Evolutionary conservation across 495 filamentous ascomycete species (phyloP).

Genomic region (Physcia stellaris): DNA sequence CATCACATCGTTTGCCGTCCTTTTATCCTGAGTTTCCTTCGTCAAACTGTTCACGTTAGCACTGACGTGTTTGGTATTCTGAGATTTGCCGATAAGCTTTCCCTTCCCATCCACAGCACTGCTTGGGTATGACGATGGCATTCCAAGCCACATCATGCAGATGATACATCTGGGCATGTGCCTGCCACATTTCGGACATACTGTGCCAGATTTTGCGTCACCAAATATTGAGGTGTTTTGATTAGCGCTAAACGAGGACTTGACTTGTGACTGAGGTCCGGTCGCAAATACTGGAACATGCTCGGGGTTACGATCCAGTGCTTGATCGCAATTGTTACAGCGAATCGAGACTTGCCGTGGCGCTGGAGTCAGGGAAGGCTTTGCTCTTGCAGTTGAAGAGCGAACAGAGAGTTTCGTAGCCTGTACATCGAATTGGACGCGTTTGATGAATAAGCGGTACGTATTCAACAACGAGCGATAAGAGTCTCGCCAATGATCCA

Average conservation of each 20-base stretch:
- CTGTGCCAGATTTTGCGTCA: conserved; percentile 24
- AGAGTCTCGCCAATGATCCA: conserved; percentile 63
- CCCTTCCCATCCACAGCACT: conserved; percentile 40
- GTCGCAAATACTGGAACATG: conserved; percentile 1
- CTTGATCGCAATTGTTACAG: conserved; percentile 67
- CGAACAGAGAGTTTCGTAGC: conserved; percentile 44
- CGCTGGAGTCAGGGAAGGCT: conserved; percentile 48
- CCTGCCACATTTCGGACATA: conserved; percentile 75
- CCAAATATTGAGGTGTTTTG: conserved; percentile 18
- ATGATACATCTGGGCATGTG: conserved; percentile 83
- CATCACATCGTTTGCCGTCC: conserved; percentile 10
- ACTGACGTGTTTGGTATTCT: too few relatives aligned
- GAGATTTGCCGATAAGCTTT: conserved; percentile 16
- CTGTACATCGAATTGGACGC: conserved; percentile 45
- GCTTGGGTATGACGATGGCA: conserved; percentile 51
- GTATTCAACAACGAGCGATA: conserved; percentile 73
- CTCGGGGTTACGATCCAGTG: conserved; percentile 17
- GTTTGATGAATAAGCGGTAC: conserved; percentile 51
- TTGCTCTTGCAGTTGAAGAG: conserved; percentile 37
- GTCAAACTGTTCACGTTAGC: conserved; percentile 31
- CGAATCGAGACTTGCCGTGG: conserved; percentile 66
- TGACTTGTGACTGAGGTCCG: conserved; percentile 18
- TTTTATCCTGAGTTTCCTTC: conserved; percentile 11
- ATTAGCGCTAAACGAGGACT: conserved; percentile 20
- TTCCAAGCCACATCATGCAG: conserved; percentile 74